Evolutionary conservation across 257 asterid genomes (phyloP).

Genomic region (Paulownia fortunei): DNA sequence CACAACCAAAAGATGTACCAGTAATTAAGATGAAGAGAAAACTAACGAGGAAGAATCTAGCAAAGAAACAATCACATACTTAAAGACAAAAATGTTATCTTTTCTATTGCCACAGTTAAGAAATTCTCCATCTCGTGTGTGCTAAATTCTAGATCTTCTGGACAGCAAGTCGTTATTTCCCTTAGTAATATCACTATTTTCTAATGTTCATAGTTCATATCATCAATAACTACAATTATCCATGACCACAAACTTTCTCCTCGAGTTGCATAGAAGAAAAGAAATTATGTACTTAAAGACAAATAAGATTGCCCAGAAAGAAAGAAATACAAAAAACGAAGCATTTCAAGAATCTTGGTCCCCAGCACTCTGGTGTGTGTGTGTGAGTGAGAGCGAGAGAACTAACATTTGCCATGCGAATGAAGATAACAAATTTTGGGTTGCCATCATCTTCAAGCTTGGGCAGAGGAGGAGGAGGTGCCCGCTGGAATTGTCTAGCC

Average conservation of each 20-base stretch:
- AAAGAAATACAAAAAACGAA: background rate
- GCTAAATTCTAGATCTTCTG: background rate
- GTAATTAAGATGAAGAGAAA: background rate
- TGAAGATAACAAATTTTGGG: constrained; percentile 88
- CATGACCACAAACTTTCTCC: background rate
- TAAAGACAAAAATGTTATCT: background rate
- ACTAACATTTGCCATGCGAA: constrained; percentile 86
- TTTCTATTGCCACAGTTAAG: background rate
- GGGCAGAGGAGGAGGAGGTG: constrained; percentile 77
- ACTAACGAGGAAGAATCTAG: background rate
- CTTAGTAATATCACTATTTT: too few species aligned
- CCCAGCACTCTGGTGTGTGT: background rate
- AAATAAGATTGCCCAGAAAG: background rate
- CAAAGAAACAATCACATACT: background rate
- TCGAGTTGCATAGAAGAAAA: background rate
- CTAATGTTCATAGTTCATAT: background rate
- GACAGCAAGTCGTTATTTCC: background rate
- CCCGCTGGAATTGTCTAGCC: constrained; percentile 67
- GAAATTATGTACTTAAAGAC: background rate
- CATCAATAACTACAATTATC: background rate
- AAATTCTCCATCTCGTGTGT: too few species aligned
- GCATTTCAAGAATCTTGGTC: background rate
- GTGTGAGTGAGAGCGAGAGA: constrained; percentile 3
- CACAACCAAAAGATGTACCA: background rate
- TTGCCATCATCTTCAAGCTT: constrained; percentile 98